Conservation (phyloP, 352 stramenopile genomes). For the Pythium apleroticum region DNA sequence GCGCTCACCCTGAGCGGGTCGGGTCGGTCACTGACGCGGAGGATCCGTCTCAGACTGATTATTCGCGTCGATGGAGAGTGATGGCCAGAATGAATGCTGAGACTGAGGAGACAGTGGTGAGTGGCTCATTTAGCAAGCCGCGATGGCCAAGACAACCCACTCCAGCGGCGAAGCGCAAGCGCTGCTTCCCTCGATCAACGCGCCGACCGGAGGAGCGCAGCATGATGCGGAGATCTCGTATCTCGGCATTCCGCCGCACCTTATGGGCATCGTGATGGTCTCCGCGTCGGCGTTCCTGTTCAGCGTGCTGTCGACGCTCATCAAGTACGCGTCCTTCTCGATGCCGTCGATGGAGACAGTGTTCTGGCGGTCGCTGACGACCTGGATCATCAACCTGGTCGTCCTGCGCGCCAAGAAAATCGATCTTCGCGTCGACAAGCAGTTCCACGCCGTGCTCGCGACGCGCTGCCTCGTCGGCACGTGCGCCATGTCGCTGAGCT, state of each 20-base stretch:
- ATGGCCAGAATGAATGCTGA: slow-evolving; percentile 3
- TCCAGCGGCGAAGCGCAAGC: background rate
- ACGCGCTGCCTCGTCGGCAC: slow-evolving; percentile 47
- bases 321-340: slow-evolving; percentile 51
- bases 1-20: background rate
- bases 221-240: background rate
- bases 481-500: slow-evolving; percentile 42
- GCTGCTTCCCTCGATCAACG: slow-evolving; percentile 7
- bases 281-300: slow-evolving; percentile 53
- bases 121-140: too few species aligned
- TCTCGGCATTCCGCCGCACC: slow-evolving; percentile 12
- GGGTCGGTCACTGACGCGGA: too few species aligned
- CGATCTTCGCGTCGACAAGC: slow-evolving; percentile 35
- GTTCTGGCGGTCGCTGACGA: slow-evolving; percentile 64
- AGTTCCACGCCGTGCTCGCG: slow-evolving; percentile 37
- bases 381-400: slow-evolving; percentile 51
- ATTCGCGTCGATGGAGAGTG: background rate
- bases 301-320: slow-evolving; percentile 58
- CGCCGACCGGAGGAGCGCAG: background rate
- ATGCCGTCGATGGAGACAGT: slow-evolving; percentile 61
- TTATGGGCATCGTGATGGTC: slow-evolving; percentile 42
- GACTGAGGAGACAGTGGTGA: too few species aligned
- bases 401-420: slow-evolving; percentile 34
- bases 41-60: too few species aligned
- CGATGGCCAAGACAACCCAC: background rate